Conservation (phyloP, 2,329 filamentous ascomycete species). For the Exutisphaerella laricina region DNA sequence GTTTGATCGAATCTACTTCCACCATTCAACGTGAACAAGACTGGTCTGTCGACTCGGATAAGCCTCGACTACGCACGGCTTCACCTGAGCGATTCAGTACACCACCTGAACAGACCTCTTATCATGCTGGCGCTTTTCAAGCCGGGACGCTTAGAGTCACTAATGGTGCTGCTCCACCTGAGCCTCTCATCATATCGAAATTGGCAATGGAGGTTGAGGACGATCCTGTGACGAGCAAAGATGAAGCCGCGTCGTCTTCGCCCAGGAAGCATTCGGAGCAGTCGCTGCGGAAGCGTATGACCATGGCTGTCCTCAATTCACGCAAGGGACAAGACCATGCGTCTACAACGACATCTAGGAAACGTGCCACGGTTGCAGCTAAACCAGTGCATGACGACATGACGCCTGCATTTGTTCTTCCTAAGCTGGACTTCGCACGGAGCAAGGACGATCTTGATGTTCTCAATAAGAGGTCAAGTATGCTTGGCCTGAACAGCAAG, state of each 20-base stretch:
- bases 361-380: neutral
- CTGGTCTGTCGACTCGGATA: conserved; percentile 13
- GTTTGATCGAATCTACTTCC: conserved; percentile 4
- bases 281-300: neutral
- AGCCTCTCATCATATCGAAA: conserved; percentile 32
- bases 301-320: neutral
- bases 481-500: neutral
- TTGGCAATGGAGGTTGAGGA: conserved; percentile 6
- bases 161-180: conserved; percentile 45
- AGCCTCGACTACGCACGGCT: neutral
- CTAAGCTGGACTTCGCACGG: neutral
- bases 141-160: conserved; percentile 43
- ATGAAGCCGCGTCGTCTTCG: neutral
- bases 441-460: conserved; percentile 1
- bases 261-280: neutral
- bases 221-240: neutral
- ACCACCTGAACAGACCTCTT: conserved; percentile 39
- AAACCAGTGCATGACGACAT: neutral
- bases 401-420: neutral
- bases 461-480: neutral
- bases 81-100: conserved; percentile 31
- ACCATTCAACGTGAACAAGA: conserved; percentile 10
- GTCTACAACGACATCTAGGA: neutral
- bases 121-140: conserved; percentile 38
- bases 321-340: neutral